Base-by-base conservation (phyloP, 139 green algal species). In the Zygnema cylindricum region DNA sequence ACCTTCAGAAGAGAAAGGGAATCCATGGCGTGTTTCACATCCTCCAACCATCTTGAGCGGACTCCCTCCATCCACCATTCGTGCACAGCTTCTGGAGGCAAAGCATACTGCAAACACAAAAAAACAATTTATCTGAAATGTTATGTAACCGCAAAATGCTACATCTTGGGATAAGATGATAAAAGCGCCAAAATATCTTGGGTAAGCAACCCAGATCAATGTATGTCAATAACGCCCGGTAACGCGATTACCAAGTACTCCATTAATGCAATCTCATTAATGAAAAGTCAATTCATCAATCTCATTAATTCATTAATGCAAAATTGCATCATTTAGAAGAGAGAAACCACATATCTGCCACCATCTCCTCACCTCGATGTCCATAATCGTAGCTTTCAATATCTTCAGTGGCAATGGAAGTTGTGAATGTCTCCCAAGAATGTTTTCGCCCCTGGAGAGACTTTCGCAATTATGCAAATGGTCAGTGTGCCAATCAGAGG, bases 1-100 rank as follows among this genome's bases (percentile, higher is more conserved):
- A 83, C 81, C 81, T 54, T 32, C 57, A 94, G 86, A 69, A 97
- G 88, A 49, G 89, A 57, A 36, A 71, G 22, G 0, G 82, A 11
- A 36, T 36, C 82, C 7, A 69, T 21, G 0, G 94, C 94, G 0
- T 35, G 41, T 54, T 86, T 71, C 43, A 96, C 89, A 21, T 69
- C 55, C 2, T 78, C 78, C 39, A 43, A 55, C 92, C 93, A 96
- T 2, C 55, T 38, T 0, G 49, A 82, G 21, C 36, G 36, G 0
- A 81, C n/a, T 32, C 22, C 1, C 22, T 88, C 73, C 69, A 86
- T 86, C 83, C 83, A 88, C 69, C 69, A 54, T 40, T 7, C n/a
- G 32, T 88, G n/a, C 33, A 88, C 83, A 35, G 69, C 69, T 69
- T 88, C 83, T 11, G 30, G 33, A 22, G 83, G 83, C 2, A 88